Base-by-base conservation (phyloP, 2,329 filamentous ascomycete species). In the Thelonectria blattea region DNA sequence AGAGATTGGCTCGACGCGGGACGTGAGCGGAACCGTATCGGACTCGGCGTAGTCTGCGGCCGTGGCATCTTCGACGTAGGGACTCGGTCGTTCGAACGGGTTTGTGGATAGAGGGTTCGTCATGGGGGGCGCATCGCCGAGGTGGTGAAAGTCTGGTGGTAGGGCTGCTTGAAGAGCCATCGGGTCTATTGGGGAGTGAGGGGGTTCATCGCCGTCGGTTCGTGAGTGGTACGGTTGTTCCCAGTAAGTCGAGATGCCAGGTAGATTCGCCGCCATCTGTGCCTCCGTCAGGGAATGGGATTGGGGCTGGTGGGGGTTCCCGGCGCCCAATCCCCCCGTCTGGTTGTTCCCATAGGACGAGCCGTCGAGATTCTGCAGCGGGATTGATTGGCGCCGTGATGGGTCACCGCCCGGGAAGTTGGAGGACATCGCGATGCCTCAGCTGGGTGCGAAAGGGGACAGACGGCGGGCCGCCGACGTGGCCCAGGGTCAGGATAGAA, bases 281-380 rank as follows among this genome's bases (percentile, higher is more conserved):
- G 61, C 64, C 12, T 48, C 53, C 17, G 63, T 63, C 20, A 60
- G 24, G 34, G 59, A 46, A 22, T 62, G 30, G 43, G 61, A 47
- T 17, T 56, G 58, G 14, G 60, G 37, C 18, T 52, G 52, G 18
- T 65, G 61, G 27, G 47, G 20, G 17, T 64, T 62, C 7, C 45
- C 52, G 18, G 59, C 46, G 17, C 58, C 57, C 32, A 58, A 64
- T 39, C 55, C 47, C 24, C 59, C 59, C 20, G 58, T 41, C 39
- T 63, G 51, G 37, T 61, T 49, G 42, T 58, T 50, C 27, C 63
- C 60, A 32, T 60, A 60, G 27, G 65, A 59, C 12, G 68, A 54
- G 32, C 65, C 64, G 56, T 75, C 73, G 37, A 91, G 79, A 68
- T 89, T 85, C 75, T 88, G 88, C 60, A 94, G 80, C 61, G 90